Evolutionary conservation across 2,329 filamentous ascomycete genomes (phyloP).

Genomic region (Sarocladiaceae sp.): DNA sequence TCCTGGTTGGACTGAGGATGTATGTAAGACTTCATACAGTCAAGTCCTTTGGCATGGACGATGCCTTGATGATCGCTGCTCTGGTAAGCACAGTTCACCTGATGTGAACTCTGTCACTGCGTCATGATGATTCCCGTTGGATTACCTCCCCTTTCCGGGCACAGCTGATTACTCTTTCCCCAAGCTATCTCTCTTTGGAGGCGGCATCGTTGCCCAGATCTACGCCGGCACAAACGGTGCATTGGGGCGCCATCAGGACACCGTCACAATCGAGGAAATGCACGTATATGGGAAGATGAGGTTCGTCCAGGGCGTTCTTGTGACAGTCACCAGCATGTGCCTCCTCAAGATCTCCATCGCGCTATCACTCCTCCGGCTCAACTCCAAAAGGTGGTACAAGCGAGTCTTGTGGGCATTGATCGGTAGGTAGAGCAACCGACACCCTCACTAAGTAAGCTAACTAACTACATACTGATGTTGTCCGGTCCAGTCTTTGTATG

Average conservation of each 20-base stretch:
- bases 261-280: slow-evolving; percentile 26
- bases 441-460: not conserved
- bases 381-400: slow-evolving; percentile 19
- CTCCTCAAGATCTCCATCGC: slow-evolving; percentile 20
- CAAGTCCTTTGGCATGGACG: slow-evolving; percentile 20
- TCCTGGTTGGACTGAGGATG: slow-evolving; percentile 13
- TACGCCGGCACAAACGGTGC: not conserved
- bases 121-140: too few relatives aligned
- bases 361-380: slow-evolving; percentile 16
- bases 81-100: slow-evolving; percentile 21
- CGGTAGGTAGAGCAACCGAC: not conserved
- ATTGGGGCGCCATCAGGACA: slow-evolving; percentile 36
- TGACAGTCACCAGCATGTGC: slow-evolving; percentile 22
- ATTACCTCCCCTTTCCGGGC: not conserved
- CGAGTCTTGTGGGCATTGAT: slow-evolving; percentile 16
- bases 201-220: not conserved
- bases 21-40: slow-evolving; percentile 16
- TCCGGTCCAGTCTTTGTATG: not conserved
- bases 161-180: not conserved
- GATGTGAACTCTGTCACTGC: too few relatives aligned
- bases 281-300: slow-evolving; percentile 31
- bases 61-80: slow-evolving; percentile 21
- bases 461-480: not conserved
- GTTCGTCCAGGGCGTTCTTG: slow-evolving; percentile 39
- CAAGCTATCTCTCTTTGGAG: not conserved